Conservation (phyloP, 2,329 filamentous ascomycete species). For the Phyllosticta citribraziliensis region DNA sequence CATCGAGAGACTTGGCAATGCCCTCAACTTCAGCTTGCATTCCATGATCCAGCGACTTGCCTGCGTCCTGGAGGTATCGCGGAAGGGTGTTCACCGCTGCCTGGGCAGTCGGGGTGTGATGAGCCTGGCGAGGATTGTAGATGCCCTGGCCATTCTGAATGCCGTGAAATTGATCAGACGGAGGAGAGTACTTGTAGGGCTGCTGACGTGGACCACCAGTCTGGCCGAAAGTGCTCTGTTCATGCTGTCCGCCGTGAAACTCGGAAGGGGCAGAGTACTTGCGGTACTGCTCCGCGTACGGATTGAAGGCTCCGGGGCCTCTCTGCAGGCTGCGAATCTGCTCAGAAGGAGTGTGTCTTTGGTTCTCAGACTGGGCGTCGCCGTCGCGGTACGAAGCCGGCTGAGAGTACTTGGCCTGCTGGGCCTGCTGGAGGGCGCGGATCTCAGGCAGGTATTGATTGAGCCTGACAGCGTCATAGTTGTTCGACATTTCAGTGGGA, state of each 20-base stretch:
- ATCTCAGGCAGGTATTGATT: not conserved
- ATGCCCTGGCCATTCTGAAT: not conserved
- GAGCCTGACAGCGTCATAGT: not conserved
- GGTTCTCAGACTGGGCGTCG: not conserved
- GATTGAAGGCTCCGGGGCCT: not conserved
- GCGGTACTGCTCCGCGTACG: not conserved
- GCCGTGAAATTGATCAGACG: not conserved
- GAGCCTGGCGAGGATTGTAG: no score
- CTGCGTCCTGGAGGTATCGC: not conserved
- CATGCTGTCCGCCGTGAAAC: no score
- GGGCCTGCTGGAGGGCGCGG: not conserved
- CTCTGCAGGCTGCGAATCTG: not conserved
- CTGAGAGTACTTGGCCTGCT: not conserved
- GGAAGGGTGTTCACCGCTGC: not conserved
- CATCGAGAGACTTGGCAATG: not conserved
- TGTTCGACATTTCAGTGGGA: not conserved
- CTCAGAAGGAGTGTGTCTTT: not conserved
- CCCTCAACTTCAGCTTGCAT: not conserved
- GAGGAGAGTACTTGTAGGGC: not conserved
- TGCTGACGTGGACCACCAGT: no score
- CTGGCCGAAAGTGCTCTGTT: no score
- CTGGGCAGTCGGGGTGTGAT: no score
- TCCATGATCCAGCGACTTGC: not conserved
- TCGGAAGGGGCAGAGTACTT: not conserved
- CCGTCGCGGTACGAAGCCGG: not conserved